phyloP scores from a whole-genome alignment of 495 filamentous ascomycete species.

The Neohortaea acidophila region DNA sequence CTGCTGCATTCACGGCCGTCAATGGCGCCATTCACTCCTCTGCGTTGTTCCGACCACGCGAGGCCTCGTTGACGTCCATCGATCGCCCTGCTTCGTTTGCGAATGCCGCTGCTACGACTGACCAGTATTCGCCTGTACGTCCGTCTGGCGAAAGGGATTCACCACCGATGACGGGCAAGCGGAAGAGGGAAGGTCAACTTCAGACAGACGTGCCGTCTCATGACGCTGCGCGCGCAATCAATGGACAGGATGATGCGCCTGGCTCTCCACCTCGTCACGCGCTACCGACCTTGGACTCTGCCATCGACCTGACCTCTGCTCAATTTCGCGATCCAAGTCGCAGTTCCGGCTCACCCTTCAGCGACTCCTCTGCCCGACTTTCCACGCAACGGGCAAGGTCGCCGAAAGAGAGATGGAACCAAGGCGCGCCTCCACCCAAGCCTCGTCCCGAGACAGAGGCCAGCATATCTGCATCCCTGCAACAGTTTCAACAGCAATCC shows the following conservation, averaged over 20 bases:
- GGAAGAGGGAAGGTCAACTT: background rate
- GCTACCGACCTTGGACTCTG: conserved; percentile 7
- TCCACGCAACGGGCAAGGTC: background rate
- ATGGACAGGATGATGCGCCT: background rate
- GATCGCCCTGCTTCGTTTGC: background rate
- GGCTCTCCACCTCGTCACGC: conserved; percentile 5
- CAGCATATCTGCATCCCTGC: conserved; percentile 9
- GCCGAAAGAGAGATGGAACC: background rate
- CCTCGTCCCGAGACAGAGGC: conserved; percentile 13
- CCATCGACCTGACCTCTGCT: conserved; percentile 12
- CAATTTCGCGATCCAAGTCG: background rate
- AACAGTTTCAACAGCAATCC: conserved; percentile 8
- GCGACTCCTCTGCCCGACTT: background rate
- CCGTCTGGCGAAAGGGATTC: background rate
- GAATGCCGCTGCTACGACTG: background rate
- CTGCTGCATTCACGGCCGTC: conserved; percentile 14
- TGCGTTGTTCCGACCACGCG: background rate
- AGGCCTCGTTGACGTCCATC: background rate
- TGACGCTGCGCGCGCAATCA: background rate
- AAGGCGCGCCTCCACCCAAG: conserved; percentile 1
- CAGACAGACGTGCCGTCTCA: too few relatives aligned
- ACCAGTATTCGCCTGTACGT: conserved; percentile 5
- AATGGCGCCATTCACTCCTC: conserved; percentile 5
- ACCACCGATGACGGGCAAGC: background rate
- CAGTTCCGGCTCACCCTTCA: too few relatives aligned